Conservation (phyloP, 192 early-diverging fungal genomes). For the Coemansia sp. region DNA sequence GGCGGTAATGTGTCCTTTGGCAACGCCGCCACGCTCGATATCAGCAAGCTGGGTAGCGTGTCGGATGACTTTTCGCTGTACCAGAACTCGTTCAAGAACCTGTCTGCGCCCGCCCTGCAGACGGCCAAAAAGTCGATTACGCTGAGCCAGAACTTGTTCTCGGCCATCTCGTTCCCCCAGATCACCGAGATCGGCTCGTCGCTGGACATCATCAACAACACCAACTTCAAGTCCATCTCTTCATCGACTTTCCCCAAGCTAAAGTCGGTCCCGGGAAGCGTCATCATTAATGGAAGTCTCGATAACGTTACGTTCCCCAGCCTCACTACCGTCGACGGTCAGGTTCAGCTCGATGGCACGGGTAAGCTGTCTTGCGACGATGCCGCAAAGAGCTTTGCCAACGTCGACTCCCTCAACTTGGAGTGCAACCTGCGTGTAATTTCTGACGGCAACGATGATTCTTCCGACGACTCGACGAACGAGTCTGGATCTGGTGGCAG, state of each 20-base stretch:
- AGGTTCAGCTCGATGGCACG: slow-evolving; percentile 65
- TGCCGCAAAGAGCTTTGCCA: slow-evolving; percentile 26
- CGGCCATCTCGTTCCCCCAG: slow-evolving; percentile 60
- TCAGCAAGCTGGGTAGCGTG: slow-evolving; percentile 54
- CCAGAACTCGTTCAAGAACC: slow-evolving; percentile 59
- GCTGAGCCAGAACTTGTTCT: slow-evolving; percentile 61
- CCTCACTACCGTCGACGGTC: slow-evolving; percentile 63
- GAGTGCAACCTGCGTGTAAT: slow-evolving; percentile 30
- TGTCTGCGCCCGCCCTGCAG: slow-evolving; percentile 54
- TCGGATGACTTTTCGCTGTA: slow-evolving; percentile 63
- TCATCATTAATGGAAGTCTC: slow-evolving; percentile 64
- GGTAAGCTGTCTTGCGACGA: slow-evolving; percentile 59
- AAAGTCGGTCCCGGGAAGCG: slow-evolving; percentile 60
- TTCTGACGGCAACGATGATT: background rate
- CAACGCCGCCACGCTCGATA: slow-evolving; percentile 52
- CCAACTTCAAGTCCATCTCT: slow-evolving; percentile 57
- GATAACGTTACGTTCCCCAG: slow-evolving; percentile 59
- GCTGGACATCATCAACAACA: slow-evolving; percentile 67
- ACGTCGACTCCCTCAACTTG: slow-evolving; percentile 24
- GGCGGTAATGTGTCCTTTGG: slow-evolving; percentile 64
- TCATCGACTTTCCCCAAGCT: slow-evolving; percentile 59
- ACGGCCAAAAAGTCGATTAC: slow-evolving; percentile 62
- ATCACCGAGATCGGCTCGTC: slow-evolving; percentile 64
- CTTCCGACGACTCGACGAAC: slow-evolving; percentile 11
- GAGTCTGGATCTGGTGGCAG: slow-evolving; percentile 2